A percentile compares a stretch with the other conserved stretches of the same genome.
Conservation (phyloP, 768 basidiomycete species). For the Astraeus odoratus region DNA sequence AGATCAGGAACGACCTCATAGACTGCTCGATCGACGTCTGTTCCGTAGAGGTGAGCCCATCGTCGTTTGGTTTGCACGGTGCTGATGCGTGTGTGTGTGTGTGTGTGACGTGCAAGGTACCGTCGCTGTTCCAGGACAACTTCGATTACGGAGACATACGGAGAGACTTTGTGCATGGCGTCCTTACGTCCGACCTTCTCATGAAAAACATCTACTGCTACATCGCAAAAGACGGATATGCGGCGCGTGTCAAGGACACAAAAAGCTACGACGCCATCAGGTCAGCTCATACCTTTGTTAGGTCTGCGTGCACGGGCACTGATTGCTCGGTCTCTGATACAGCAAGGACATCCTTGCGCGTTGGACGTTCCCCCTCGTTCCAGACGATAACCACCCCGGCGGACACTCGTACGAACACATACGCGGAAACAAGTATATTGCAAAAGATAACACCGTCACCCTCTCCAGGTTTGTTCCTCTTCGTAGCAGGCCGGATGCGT, state of each 20-base stretch:
- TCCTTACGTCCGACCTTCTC: constrained; percentile 88
- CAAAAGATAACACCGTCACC: constrained; percentile 66
- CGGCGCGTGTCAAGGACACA: constrained; percentile 89
- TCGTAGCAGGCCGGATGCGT: not conserved
- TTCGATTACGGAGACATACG: constrained; percentile 95
- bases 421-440: constrained; percentile 84
- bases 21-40: constrained; percentile 91
- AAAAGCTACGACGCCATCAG: constrained; percentile 87
- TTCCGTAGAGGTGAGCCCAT: constrained; percentile 68
- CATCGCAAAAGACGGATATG: constrained; percentile 82
- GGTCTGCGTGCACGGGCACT: not conserved
- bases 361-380: constrained; percentile 94
- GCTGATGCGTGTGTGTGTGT: constrained; percentile 1
- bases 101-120: too few species aligned
- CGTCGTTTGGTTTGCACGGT: not conserved
- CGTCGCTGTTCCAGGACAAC: constrained; percentile 95
- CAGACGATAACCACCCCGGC: constrained; percentile 87
- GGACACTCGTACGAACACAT: constrained; percentile 80
- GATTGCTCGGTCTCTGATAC: constrained; percentile 7
- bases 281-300: constrained; percentile 30
- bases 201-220: constrained; percentile 94
- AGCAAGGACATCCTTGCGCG: constrained; percentile 91
- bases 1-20: constrained; percentile 82
- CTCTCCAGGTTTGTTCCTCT: constrained; percentile 64
- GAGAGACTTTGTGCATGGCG: constrained; percentile 88